These are phyloP conservation scores for Auriscalpium vulgare DNA, from an alignment of 768 basidiomycete genomes.

Conservation along the genomic window DNA sequence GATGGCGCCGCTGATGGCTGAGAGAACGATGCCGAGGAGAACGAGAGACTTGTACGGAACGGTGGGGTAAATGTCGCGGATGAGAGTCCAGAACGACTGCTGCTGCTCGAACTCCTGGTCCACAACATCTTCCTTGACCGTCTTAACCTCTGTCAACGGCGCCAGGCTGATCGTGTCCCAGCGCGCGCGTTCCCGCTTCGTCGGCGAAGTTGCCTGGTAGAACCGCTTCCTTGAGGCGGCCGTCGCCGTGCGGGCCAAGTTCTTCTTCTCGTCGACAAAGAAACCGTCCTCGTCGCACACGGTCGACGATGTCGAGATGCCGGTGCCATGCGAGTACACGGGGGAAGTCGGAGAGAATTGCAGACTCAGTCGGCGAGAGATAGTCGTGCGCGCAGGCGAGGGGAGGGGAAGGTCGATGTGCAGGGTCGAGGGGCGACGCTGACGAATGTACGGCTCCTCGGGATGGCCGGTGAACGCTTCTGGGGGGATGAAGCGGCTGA, in stretches of 20 bases:
- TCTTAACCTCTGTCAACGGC: slow-evolving; percentile 17
- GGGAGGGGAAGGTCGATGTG: slow-evolving; percentile 29
- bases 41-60: slow-evolving; percentile 70
- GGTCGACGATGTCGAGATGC: slow-evolving; percentile 22
- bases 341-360: slow-evolving; percentile 53
- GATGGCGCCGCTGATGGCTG: slow-evolving; percentile 69
- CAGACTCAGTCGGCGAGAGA: slow-evolving; percentile 42
- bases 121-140: slow-evolving; percentile 16
- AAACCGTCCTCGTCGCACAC: slow-evolving; percentile 26
- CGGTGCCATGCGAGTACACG: slow-evolving; percentile 14
- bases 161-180: slow-evolving; percentile 22
- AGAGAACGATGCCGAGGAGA: slow-evolving; percentile 59
- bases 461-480: slow-evolving; percentile 21
- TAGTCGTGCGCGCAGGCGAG: slow-evolving; percentile 27
- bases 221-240: slow-evolving; percentile 10
- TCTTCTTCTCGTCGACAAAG: slow-evolving; percentile 38
- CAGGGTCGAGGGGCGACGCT: slow-evolving; percentile 32
- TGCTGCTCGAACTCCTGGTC: slow-evolving; percentile 14
- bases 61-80: slow-evolving; percentile 55
- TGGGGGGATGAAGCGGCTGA: slow-evolving; percentile 31
- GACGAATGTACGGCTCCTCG: slow-evolving; percentile 10
- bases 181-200: slow-evolving; percentile 26
- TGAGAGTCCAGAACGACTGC: slow-evolving; percentile 35
- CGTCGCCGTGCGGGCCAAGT: slow-evolving; percentile 15
- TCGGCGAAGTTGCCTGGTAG: neutral